phyloP scores from a whole-genome alignment of 495 filamentous ascomycete genomes.

The Penicillium coffeae region DNA sequence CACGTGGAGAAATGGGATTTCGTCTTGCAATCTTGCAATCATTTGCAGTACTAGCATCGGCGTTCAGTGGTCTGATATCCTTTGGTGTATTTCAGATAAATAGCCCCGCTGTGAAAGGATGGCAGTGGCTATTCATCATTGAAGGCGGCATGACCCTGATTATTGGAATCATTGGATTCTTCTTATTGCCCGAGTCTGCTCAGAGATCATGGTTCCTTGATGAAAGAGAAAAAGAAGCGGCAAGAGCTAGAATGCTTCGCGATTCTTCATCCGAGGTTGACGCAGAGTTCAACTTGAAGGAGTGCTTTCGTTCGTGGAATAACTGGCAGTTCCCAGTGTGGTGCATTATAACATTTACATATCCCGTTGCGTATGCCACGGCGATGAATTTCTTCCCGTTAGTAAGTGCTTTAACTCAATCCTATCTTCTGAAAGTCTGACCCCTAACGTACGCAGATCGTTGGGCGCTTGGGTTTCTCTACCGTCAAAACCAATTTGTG shows the following conservation, averaged over 20 bases:
- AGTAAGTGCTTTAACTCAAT: constrained; percentile 6
- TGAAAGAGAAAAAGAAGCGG: constrained; percentile 47
- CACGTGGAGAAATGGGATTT: constrained; percentile 61
- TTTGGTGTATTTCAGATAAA: constrained; percentile 69
- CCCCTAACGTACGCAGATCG: constrained; percentile 34
- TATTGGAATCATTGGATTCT: constrained; percentile 57
- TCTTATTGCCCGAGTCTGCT: constrained; percentile 58
- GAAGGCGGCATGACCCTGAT: constrained; percentile 61
- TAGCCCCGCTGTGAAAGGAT: constrained; percentile 45
- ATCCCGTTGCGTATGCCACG: constrained; percentile 33
- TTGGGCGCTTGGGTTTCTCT: constrained; percentile 53
- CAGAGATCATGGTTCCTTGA: constrained; percentile 57
- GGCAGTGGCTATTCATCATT: constrained; percentile 73
- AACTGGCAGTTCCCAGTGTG: constrained; percentile 34
- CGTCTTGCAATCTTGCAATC: constrained; percentile 71
- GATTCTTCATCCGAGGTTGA: constrained; percentile 28
- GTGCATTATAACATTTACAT: constrained; percentile 32
- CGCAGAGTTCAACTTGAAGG: constrained; percentile 23
- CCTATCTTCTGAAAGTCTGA: not conserved
- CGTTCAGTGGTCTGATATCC: constrained; percentile 61
- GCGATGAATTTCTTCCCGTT: constrained; percentile 35
- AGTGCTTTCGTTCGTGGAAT: constrained; percentile 27
- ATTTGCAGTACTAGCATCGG: constrained; percentile 62
- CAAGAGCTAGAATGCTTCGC: constrained; percentile 21
- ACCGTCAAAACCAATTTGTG: constrained; percentile 66